These are phyloP conservation scores for Syncephalis plumigaleata DNA, from an alignment of 371 early-diverging fungal species.

Conservation along the genomic window DNA sequence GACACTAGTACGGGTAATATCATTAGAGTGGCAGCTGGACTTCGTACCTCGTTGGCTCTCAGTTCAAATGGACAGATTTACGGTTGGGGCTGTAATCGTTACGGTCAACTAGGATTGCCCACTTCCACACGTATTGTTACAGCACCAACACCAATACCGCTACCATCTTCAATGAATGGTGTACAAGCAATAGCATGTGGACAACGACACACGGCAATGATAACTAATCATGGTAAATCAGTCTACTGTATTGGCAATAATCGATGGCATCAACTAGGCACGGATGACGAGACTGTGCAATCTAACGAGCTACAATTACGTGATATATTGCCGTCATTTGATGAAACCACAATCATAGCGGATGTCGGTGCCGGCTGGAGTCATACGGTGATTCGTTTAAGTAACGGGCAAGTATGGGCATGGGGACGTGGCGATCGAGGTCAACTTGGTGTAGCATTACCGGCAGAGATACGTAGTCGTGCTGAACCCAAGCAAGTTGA, in stretches of 20 bases:
- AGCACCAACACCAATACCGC: slow-evolving; percentile 2
- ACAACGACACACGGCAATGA: slow-evolving; percentile 24
- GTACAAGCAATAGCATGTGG: slow-evolving; percentile 28
- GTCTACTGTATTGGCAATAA: slow-evolving; percentile 41
- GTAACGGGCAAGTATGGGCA: slow-evolving; percentile 11
- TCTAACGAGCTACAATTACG: too few relatives aligned
- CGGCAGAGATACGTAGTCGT: background rate
- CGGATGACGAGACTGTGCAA: background rate
- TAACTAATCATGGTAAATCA: slow-evolving; percentile 16
- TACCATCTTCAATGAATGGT: slow-evolving; percentile 6
- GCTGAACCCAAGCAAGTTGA: slow-evolving; percentile 5
- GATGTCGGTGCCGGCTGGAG: slow-evolving; percentile 56
- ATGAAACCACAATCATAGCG: background rate
- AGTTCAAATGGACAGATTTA: slow-evolving; percentile 16
- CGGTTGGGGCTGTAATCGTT: slow-evolving; percentile 42
- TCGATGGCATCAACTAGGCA: slow-evolving; percentile 38
- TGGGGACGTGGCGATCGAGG: slow-evolving; percentile 62
- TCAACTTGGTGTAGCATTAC: slow-evolving; percentile 23
- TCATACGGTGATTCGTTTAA: slow-evolving; percentile 30
- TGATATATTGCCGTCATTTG: background rate
- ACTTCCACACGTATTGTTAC: background rate
- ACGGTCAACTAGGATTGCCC: slow-evolving; percentile 31
- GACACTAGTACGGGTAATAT: slow-evolving; percentile 4
- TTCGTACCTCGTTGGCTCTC: slow-evolving; percentile 34
- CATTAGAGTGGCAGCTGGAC: slow-evolving; percentile 25